Percentiles rank a stretch among this genome's conserved stretches.
phyloP scores from a whole-genome alignment of 495 filamentous ascomycete genomes.

The Bacidia rubella region DNA sequence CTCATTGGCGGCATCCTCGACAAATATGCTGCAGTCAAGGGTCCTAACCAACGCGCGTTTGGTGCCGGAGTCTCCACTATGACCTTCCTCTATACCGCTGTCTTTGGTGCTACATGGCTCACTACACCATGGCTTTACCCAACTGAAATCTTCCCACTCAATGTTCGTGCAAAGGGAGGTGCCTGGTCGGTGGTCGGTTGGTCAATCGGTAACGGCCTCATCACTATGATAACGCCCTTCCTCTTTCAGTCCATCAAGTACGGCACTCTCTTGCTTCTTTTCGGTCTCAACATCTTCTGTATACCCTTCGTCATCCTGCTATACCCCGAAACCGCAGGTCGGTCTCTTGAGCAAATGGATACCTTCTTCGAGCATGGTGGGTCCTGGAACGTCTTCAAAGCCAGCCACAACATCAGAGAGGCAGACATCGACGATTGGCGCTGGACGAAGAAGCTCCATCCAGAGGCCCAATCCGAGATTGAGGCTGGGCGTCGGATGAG shows the following conservation, averaged over 20 bases:
- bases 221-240: conserved; percentile 40
- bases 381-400: conserved; percentile 20
- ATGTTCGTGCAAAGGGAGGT: conserved; percentile 40
- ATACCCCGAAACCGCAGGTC: conserved; percentile 45
- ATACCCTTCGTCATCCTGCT: conserved; percentile 39
- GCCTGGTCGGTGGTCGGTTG: conserved; percentile 44
- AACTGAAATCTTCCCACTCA: conserved; percentile 39
- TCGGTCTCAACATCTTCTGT: conserved; percentile 40
- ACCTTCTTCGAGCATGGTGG: conserved; percentile 32
- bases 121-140: conserved; percentile 41
- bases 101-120: conserved; percentile 42
- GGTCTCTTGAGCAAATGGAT: conserved; percentile 47
- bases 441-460: conserved; percentile 20
- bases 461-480: conserved; percentile 14
- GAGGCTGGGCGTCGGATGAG: conserved; percentile 15
- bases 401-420: conserved; percentile 16
- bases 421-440: conserved; percentile 18
- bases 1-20: conserved; percentile 20
- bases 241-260: conserved; percentile 31
- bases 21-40: conserved; percentile 16
- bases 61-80: conserved; percentile 35
- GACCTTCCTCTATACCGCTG: conserved; percentile 40
- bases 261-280: conserved; percentile 41
- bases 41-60: conserved; percentile 17
- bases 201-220: conserved; percentile 43